These are phyloP conservation scores for Colletotrichum liaoningense DNA, from an alignment of 2,329 filamentous ascomycete genomes.

Conservation along the genomic window DNA sequence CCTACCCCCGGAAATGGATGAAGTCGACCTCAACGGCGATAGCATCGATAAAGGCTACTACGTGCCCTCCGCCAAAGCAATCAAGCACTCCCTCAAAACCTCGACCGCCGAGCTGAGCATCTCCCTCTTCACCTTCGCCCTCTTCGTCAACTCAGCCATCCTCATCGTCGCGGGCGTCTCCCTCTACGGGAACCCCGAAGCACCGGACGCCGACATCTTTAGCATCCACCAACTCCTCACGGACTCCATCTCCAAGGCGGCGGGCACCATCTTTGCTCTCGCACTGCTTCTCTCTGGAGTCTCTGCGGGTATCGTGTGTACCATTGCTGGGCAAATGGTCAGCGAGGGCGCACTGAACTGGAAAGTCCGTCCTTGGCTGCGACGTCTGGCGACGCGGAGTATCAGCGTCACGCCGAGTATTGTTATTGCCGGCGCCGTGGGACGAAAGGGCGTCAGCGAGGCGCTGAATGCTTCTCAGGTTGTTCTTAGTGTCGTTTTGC, in stretches of 20 bases:
- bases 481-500: constrained; percentile 80
- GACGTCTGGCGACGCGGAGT: constrained; percentile 79
- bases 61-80: constrained; percentile 77
- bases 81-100: constrained; percentile 78
- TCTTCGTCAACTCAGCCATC: constrained; percentile 87
- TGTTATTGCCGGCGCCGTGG: constrained; percentile 84
- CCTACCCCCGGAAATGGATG: constrained; percentile 47
- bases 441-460: constrained; percentile 74
- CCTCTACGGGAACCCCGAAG: constrained; percentile 72
- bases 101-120: constrained; percentile 77
- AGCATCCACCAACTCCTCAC: constrained; percentile 82
- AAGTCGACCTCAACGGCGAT: constrained; percentile 37
- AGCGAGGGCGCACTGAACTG: constrained; percentile 84
- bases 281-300: constrained; percentile 84
- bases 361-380: constrained; percentile 80
- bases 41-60: constrained; percentile 68
- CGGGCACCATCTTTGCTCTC: constrained; percentile 86
- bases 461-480: constrained; percentile 84
- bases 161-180: constrained; percentile 85
- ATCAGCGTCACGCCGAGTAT: constrained; percentile 87
- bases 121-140: constrained; percentile 83
- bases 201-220: constrained; percentile 81
- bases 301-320: constrained; percentile 88
- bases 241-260: constrained; percentile 75
- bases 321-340: constrained; percentile 91